phyloP scores from a whole-genome alignment of 345 rosid species.

The Dimocarpus longan region DNA sequence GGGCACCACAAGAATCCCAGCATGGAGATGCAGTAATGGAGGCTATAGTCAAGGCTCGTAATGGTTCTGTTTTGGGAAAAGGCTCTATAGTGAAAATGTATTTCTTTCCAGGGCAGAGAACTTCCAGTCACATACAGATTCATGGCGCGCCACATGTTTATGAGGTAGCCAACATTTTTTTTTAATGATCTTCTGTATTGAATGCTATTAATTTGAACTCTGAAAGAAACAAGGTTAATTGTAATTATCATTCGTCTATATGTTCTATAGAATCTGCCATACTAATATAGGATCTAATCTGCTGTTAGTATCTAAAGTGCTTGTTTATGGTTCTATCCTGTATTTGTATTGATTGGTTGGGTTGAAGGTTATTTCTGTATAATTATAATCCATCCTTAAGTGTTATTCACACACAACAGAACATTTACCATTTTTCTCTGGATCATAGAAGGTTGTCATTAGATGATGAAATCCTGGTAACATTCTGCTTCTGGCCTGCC shows the following conservation, averaged over 20 bases:
- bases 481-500: neutral
- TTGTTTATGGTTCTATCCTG: neutral
- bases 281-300: neutral
- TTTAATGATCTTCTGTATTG: neutral
- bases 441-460: neutral
- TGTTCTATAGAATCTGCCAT: neutral
- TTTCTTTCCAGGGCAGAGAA: conserved; percentile 92
- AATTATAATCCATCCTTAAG: neutral
- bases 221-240: neutral
- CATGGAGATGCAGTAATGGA: conserved; percentile 99
- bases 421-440: neutral
- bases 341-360: neutral
- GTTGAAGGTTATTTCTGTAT: neutral
- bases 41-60: conserved; percentile 78
- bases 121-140: conserved; percentile 82
- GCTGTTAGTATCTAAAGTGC: neutral
- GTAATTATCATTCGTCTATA: neutral
- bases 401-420: neutral
- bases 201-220: neutral
- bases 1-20: conserved; percentile 79
- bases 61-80: conserved; percentile 88
- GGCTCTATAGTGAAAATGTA: conserved; percentile 91
- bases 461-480: neutral
- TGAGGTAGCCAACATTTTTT: conserved; percentile 52
- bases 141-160: conserved; percentile 90